Conservation (phyloP, 1,284 basidiomycete genomes). For the Microbotryum intermedium region DNA sequence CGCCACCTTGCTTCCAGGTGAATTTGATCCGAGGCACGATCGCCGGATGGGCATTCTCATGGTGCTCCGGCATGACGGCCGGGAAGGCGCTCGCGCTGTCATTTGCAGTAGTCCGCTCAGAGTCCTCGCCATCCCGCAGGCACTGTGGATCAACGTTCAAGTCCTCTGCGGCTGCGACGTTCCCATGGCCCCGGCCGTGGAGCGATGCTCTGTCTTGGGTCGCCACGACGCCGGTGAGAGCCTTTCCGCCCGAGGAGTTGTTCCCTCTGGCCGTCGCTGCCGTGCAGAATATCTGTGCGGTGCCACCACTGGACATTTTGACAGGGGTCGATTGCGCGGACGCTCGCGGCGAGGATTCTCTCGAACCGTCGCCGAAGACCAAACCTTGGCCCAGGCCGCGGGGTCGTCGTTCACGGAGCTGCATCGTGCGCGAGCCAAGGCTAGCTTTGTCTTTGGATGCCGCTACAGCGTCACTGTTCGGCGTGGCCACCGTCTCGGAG, state of each 20-base stretch:
- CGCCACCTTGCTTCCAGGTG: slow-evolving; percentile 23
- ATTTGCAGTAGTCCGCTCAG: neutral
- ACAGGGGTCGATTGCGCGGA: neutral
- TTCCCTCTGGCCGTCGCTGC: neutral
- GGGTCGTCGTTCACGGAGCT: slow-evolving; percentile 14
- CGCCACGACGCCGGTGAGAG: no score
- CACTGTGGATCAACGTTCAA: neutral
- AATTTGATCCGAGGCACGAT: slow-evolving; percentile 10
- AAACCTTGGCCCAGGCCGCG: neutral
- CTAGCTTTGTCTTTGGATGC: neutral
- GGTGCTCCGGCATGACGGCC: neutral
- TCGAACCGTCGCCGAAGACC: neutral
- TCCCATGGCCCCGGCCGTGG: neutral
- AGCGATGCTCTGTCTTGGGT: no score
- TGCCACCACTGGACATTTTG: neutral
- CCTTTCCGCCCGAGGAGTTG: neutral
- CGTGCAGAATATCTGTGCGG: slow-evolving; percentile 3
- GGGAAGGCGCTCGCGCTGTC: neutral
- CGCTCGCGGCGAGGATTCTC: neutral
- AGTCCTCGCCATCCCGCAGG: neutral
- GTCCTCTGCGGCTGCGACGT: neutral
- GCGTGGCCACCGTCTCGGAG: neutral
- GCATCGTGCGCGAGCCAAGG: slow-evolving; percentile 1
- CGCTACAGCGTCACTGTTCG: no score
- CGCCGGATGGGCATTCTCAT: neutral